Conservation (phyloP, 495 filamentous ascomycete genomes). For the Usnea hakonensis region DNA sequence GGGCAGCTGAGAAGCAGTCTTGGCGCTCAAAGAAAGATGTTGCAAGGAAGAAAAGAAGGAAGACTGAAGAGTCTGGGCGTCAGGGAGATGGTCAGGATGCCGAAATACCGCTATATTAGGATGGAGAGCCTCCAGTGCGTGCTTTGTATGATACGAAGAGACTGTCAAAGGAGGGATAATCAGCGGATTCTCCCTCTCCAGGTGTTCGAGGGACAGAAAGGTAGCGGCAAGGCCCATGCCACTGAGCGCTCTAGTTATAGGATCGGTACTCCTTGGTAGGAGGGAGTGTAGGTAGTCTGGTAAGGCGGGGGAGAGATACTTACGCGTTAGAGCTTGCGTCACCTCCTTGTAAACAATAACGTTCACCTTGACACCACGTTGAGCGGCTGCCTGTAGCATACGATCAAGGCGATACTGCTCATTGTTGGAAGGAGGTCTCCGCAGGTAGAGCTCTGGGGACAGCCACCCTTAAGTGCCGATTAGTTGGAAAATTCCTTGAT, state of each 20-base stretch:
- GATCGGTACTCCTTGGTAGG: constrained; percentile 32
- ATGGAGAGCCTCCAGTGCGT: constrained; percentile 68
- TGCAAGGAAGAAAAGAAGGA: constrained; percentile 44
- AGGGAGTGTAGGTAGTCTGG: constrained; percentile 38
- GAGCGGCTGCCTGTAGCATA: constrained; percentile 79
- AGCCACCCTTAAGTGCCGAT: constrained; percentile 55
- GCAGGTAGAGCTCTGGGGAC: constrained; percentile 81
- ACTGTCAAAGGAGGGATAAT: constrained; percentile 48
- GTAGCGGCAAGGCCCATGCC: constrained; percentile 34
- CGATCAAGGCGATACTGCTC: constrained; percentile 81
- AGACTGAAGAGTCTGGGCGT: constrained; percentile 50
- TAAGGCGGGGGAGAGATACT: constrained; percentile 41
- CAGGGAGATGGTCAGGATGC: constrained; percentile 83
- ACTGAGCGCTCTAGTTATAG: constrained; percentile 28
- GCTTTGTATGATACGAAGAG: constrained; percentile 78
- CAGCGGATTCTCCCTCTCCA: constrained; percentile 37
- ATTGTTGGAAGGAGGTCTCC: constrained; percentile 74
- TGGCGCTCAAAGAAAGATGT: constrained; percentile 44
- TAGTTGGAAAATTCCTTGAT: not conserved
- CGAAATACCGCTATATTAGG: constrained; percentile 86
- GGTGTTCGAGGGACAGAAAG: constrained; percentile 37
- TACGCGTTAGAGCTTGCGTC: constrained; percentile 75
- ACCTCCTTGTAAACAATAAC: constrained; percentile 97
- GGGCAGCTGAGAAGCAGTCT: constrained; percentile 50
- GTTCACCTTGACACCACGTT: constrained; percentile 79